phyloP scores from a whole-genome alignment of 1,139 yeast genomes.

The Kluyveromyces marxianus region DNA sequence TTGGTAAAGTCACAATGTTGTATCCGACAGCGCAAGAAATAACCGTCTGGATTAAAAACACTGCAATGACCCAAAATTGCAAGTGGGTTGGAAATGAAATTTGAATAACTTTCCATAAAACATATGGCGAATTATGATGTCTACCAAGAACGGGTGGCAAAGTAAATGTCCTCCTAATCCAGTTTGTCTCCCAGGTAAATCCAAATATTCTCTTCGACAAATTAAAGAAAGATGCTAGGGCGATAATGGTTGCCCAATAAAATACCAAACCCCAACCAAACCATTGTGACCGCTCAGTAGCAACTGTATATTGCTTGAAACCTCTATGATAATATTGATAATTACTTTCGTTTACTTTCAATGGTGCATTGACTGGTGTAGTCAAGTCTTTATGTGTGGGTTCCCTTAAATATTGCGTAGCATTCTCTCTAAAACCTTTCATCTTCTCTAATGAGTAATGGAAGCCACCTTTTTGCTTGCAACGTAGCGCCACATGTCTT shows the following conservation, averaged over 20 bases:
- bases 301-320: conserved; percentile 29
- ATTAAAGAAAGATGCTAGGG: conserved; percentile 27
- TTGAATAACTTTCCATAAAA: conserved; percentile 25
- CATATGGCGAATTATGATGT: conserved; percentile 34
- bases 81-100: conserved; percentile 43
- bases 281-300: conserved; percentile 33
- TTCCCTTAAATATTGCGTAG: conserved; percentile 27
- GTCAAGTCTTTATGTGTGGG: conserved; percentile 21
- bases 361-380: conserved; percentile 24
- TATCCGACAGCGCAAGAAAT: conserved; percentile 36
- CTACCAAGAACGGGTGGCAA: conserved; percentile 39
- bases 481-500: conserved; percentile 31
- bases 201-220: conserved; percentile 21
- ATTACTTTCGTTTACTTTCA: conserved; percentile 27
- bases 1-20: conserved; percentile 28
- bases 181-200: conserved; percentile 10
- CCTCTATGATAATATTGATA: conserved; percentile 30
- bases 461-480: conserved; percentile 28
- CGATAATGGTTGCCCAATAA: conserved; percentile 34
- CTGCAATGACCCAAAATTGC: conserved; percentile 36
- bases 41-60: conserved; percentile 34
- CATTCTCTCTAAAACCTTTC: conserved; percentile 29
- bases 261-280: conserved; percentile 37
- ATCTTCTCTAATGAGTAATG: conserved; percentile 31
- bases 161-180: conserved; percentile 29